Evolutionary conservation across 2,329 filamentous ascomycete genomes (phyloP).

Genomic region (Hypoxylon sp.): DNA sequence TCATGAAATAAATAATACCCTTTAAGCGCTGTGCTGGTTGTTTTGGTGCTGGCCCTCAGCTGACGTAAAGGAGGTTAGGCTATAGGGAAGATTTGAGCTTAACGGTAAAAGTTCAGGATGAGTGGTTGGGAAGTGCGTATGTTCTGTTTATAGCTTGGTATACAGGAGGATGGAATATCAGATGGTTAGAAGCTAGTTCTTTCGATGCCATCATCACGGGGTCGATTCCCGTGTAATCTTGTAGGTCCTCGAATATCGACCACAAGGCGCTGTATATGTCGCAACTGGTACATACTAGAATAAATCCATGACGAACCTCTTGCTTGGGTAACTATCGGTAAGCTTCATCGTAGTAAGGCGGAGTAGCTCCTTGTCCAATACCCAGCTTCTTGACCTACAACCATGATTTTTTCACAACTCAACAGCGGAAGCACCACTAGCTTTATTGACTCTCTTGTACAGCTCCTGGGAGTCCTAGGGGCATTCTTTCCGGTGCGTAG

Average conservation of each 20-base stretch:
- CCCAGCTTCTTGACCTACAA: background rate
- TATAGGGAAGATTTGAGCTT: background rate
- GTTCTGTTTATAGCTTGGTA: constrained; percentile 14
- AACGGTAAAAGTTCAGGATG: background rate
- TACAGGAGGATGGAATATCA: constrained; percentile 3
- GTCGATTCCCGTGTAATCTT: background rate
- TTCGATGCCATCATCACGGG: background rate
- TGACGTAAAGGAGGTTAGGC: background rate
- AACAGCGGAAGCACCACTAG: background rate
- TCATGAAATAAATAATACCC: constrained; percentile 24
- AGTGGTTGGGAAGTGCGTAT: constrained; percentile 9
- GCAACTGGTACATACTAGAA: background rate
- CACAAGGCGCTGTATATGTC: constrained; percentile 13
- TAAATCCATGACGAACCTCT: background rate
- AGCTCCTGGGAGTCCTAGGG: background rate
- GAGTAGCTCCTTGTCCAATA: background rate
- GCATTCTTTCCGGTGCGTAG: background rate
- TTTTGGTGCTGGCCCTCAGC: constrained; percentile 1
- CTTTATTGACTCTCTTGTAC: background rate
- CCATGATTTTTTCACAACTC: background rate
- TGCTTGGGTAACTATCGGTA: background rate
- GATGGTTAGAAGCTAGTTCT: background rate
- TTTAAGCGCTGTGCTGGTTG: constrained; percentile 1
- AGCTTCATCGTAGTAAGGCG: background rate
- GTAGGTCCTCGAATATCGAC: constrained; percentile 1